Base-by-base conservation (phyloP, 371 early-diverging fungal genomes). In the Chytridium lagenaria region DNA sequence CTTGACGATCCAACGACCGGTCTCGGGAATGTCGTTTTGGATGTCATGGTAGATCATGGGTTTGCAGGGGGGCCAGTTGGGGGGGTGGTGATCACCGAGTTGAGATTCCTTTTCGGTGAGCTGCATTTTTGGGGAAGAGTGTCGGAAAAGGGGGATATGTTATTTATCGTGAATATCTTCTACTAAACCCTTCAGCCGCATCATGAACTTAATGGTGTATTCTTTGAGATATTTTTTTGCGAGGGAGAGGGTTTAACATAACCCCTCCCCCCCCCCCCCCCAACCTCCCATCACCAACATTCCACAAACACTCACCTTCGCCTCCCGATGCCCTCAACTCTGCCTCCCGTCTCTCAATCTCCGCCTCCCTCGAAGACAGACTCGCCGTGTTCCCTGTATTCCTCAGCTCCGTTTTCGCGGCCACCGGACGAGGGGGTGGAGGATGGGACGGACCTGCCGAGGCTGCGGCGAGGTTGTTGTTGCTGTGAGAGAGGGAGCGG, bases 1-100 rank as follows among this genome's bases (percentile, higher is more conserved):
- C 59, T 77, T 81, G 22, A 81, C 82, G 16, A 81, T 69, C 77
- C 76, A 74, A 28, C 73, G 68, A 7, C 79, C 79, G 0, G 51
- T 36, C 34, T 71, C 65, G 1, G 82, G 82, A 52, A 81, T 81
- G 52, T 81, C 82, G 1, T 74, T 72, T 30, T 76, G 70, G 38
- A 81, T 81, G 63, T 79, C 78, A 57, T 81, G 82, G 70, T 75
- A 44, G 59, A 66, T 50, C 36, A 65, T 31, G 23, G 76, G 77
- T 33, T 72, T 72, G 73, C 68, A 78, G 5, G 75, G 75, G n/a
- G 81, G 79, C 73, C 76, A 81, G 63, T 81, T 81, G 19, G 82
- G 82, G 7, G 74, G 55, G 2, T 77, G 22, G 55, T 61, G 70
- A 19, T 52, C 75, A 15, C 57, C 70, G 33, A 76, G 22, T 23